Evolutionary conservation across 495 filamentous ascomycete genomes (phyloP), one percentile per base, ranked within the genome.

Genomic region (Penicillium turbatum): DNA sequence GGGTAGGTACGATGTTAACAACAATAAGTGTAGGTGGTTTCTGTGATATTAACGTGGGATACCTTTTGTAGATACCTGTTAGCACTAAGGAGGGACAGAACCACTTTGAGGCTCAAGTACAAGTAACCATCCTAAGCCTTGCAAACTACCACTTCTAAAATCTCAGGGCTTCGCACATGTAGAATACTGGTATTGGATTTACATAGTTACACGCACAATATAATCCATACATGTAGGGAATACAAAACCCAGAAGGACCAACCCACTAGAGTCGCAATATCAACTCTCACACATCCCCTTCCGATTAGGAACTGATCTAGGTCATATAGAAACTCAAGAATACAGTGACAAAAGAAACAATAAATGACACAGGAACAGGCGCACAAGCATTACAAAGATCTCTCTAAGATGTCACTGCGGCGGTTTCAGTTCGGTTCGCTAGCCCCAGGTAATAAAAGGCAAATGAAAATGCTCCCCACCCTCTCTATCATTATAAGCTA

Each of bases 271-370:
- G 15, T 35, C 27, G 2, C 34, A 35, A 51, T 31, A 40, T 32
- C 49, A 45, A 39, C 35, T 42, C 43, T 51, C 19, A 59, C 31
- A 43, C 42, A 43, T 43, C 48, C 47, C 27, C 57, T 56, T 61
- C 55, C 62, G 37, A 67, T 65, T 67, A 65, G 57, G 64, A 67
- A 59, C 60, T 67, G 59, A 65, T 67, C 59, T 62, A 64, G 40
- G 51, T 60, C 66, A 59, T 62, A 63, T 52, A 61, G 64, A 64
- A 53, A 66, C 56, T 55, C 62, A 62, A 60, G 54, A 71, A 70
- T 66, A 67, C 67, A 71, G 67, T 66, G 60, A 69, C 59, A 67
- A 67, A 70, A 61, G 56, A 63, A 68, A 64, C 51, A 24, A 55
- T 61, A 59, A 64, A 68, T 67, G 62, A 65, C 63, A 64, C 65